Evolutionary conservation across 371 early-diverging fungal species (phyloP).

Genomic region (Mortierella sp.): DNA sequence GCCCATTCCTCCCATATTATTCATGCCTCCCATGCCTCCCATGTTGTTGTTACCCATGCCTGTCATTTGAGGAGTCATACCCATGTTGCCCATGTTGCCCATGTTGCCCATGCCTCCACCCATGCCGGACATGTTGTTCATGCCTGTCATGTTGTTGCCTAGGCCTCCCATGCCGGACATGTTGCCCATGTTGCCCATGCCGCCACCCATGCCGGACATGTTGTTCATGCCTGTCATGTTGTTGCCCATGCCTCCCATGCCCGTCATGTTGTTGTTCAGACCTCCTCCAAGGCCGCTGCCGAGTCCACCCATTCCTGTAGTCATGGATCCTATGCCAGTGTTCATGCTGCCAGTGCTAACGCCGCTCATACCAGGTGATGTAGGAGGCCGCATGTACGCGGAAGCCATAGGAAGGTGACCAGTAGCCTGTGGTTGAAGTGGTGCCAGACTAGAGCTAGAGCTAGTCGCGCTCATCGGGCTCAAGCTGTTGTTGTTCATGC

Average conservation of each 20-base stretch:
- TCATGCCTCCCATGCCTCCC: constrained; percentile 18
- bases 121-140: constrained; percentile 9
- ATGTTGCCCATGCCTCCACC: constrained; percentile 18
- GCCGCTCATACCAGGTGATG: constrained; percentile 24
- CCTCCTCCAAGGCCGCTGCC: constrained; percentile 19
- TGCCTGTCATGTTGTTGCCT: constrained; percentile 22
- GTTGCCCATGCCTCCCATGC: constrained; percentile 14
- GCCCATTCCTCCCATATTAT: constrained; percentile 19
- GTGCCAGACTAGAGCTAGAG: constrained; percentile 20
- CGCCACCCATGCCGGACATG: constrained; percentile 10
- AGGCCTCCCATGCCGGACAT: constrained; percentile 18
- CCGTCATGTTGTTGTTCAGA: constrained; percentile 16
- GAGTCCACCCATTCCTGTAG: constrained; percentile 18
- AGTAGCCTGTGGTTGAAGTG: constrained; percentile 40
- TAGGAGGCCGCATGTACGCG: constrained; percentile 51
- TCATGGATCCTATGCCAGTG: constrained; percentile 22
- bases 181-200: constrained; percentile 9
- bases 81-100: constrained; percentile 21
- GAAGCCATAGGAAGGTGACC: constrained; percentile 52
- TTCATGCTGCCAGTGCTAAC: constrained; percentile 26
- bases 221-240: constrained; percentile 15
- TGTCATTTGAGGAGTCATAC: constrained; percentile 22
- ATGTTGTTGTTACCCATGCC: constrained; percentile 24
- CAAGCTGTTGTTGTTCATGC: constrained; percentile 14
- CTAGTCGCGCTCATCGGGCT: constrained; percentile 6